Percentiles rank a stretch among this genome's conserved stretches.
Conservation (phyloP, 805 yeast genomes). For the Wickerhamomyces tratensis region DNA sequence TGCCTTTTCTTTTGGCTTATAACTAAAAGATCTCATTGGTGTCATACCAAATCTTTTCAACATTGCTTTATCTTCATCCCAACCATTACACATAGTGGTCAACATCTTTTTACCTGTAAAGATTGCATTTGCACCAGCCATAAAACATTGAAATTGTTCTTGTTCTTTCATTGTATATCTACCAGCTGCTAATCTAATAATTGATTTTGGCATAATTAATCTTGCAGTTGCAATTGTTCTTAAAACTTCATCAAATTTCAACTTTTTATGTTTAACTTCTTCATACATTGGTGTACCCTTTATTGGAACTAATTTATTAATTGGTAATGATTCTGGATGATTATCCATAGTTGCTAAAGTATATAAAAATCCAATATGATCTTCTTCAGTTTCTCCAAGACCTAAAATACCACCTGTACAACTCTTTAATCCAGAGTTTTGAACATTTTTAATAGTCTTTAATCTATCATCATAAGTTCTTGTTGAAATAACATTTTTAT, state of each 20-base stretch:
- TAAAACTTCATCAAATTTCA: slow-evolving; percentile 52
- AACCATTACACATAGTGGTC: slow-evolving; percentile 75
- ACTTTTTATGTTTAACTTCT: slow-evolving; percentile 34
- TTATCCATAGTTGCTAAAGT: slow-evolving; percentile 56
- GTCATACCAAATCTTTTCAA: slow-evolving; percentile 58
- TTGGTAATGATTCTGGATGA: slow-evolving; percentile 82
- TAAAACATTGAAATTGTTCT: slow-evolving; percentile 66
- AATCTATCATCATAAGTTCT: slow-evolving; percentile 66
- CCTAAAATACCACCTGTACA: slow-evolving; percentile 81
- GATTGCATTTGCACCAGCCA: slow-evolving; percentile 73
- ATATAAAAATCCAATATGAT: slow-evolving; percentile 57
- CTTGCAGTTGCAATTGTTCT: slow-evolving; percentile 73
- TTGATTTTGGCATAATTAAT: slow-evolving; percentile 60
- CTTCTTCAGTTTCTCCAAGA: slow-evolving; percentile 64
- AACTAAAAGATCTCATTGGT: slow-evolving; percentile 40
- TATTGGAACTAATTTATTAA: slow-evolving; percentile 68
- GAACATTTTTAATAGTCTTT: slow-evolving; percentile 54
- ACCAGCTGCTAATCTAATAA: slow-evolving; percentile 73
- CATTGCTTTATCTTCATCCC: slow-evolving; percentile 75
- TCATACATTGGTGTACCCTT: slow-evolving; percentile 70
- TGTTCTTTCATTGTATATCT: slow-evolving; percentile 71
- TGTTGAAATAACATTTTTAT: slow-evolving; percentile 63
- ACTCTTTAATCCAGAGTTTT: slow-evolving; percentile 51
- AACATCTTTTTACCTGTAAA: slow-evolving; percentile 77
- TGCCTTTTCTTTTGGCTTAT: slow-evolving; percentile 8